These are phyloP conservation scores for Cryptosporidium andersoni DNA, from an alignment of 169 alveolate genomes.

Conservation along the genomic window DNA sequence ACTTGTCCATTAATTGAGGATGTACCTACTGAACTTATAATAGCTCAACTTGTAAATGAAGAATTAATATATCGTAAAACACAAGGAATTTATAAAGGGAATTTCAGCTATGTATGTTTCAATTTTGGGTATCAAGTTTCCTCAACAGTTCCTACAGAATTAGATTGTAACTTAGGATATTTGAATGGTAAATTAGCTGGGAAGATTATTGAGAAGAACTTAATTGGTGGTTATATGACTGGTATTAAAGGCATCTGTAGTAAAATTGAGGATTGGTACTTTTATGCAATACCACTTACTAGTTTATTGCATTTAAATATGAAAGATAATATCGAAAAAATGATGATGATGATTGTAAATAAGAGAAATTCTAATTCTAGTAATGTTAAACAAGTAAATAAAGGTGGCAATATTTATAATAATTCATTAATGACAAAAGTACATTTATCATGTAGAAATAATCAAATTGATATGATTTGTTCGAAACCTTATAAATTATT, in stretches of 20 bases:
- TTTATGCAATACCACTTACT: slow-evolving; percentile 53
- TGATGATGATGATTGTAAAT: slow-evolving; percentile 7
- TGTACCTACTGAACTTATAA: slow-evolving; percentile 93
- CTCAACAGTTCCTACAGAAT: slow-evolving; percentile 95
- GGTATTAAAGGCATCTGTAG: slow-evolving; percentile 34
- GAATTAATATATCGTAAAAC: slow-evolving; percentile 89
- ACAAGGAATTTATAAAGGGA: slow-evolving; percentile 86
- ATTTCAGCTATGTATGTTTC: slow-evolving; percentile 92
- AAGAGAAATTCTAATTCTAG: slow-evolving; percentile 70
- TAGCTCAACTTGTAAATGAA: slow-evolving; percentile 91
- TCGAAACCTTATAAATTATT: slow-evolving; percentile 43
- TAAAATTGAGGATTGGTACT: slow-evolving; percentile 25
- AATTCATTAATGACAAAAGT: neutral
- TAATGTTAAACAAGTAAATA: slow-evolving; percentile 33
- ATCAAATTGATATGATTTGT: neutral
- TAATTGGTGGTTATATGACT: slow-evolving; percentile 45
- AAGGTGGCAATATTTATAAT: slow-evolving; percentile 80
- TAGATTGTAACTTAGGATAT: slow-evolving; percentile 92
- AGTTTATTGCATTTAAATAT: slow-evolving; percentile 10
- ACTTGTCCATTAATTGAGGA: slow-evolving; percentile 28
- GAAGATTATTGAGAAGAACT: slow-evolving; percentile 15
- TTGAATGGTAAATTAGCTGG: slow-evolving; percentile 85
- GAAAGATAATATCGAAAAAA: slow-evolving; percentile 14
- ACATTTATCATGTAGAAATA: slow-evolving; percentile 10
- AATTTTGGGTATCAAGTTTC: slow-evolving; percentile 97